These are phyloP conservation scores for Albugo laibachii DNA, from an alignment of 352 stramenopile species.

Conservation along the genomic window DNA sequence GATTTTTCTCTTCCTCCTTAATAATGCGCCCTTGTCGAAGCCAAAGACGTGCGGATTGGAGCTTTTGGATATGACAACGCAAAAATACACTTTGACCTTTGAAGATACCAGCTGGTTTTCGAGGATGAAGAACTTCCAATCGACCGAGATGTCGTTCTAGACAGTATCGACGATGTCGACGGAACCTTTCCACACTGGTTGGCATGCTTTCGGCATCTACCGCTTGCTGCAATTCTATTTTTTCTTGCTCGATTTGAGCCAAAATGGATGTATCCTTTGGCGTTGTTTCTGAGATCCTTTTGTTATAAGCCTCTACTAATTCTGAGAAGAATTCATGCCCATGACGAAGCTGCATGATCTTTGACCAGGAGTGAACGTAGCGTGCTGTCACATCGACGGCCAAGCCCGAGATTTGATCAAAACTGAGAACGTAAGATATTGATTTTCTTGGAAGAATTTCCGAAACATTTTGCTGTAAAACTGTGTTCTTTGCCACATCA, in stretches of 20 bases:
- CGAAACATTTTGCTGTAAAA: slow-evolving; percentile 26
- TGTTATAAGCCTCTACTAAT: slow-evolving; percentile 22
- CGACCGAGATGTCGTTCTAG: slow-evolving; percentile 44
- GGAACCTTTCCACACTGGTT: slow-evolving; percentile 51
- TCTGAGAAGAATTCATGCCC: slow-evolving; percentile 28
- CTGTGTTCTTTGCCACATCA: slow-evolving; percentile 23
- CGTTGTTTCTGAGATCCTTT: background rate
- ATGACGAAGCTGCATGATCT: slow-evolving; percentile 24
- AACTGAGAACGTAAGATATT: slow-evolving; percentile 40
- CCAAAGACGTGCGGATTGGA: slow-evolving; percentile 51
- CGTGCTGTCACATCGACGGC: slow-evolving; percentile 34
- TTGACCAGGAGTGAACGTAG: slow-evolving; percentile 47
- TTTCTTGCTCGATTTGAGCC: background rate
- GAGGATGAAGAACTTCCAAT: slow-evolving; percentile 48
- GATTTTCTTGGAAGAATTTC: slow-evolving; percentile 26
- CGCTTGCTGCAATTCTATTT: slow-evolving; percentile 8
- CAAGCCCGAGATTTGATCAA: slow-evolving; percentile 23
- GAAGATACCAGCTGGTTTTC: slow-evolving; percentile 52
- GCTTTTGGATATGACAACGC: slow-evolving; percentile 26
- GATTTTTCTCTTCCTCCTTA: slow-evolving; percentile 20
- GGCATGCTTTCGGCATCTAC: slow-evolving; percentile 38
- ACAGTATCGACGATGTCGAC: slow-evolving; percentile 59
- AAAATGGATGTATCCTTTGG: no score
- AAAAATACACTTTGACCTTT: slow-evolving; percentile 57
- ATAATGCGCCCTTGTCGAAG: slow-evolving; percentile 40